Conservation (phyloP, 768 basidiomycete species). For the Hortiboletus campestris region DNA sequence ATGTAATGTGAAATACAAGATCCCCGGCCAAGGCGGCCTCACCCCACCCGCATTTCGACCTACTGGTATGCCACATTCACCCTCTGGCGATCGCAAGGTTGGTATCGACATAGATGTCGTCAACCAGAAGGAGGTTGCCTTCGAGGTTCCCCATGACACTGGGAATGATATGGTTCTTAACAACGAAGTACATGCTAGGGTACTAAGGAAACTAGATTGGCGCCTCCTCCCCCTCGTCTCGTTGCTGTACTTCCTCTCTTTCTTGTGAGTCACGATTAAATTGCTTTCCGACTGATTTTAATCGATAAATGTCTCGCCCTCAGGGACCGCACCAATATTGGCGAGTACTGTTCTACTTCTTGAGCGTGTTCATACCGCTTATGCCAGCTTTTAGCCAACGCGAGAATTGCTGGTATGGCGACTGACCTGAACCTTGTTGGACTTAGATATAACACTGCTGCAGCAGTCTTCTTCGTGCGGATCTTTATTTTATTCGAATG, state of each 20-base stretch:
- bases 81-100: not conserved
- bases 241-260: slow-evolving; percentile 15
- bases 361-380: not conserved
- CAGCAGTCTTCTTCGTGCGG: slow-evolving; percentile 39
- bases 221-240: slow-evolving; percentile 18
- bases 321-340: slow-evolving; percentile 47
- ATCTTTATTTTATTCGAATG: not conserved
- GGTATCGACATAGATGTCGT: not conserved
- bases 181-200: not conserved
- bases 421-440: slow-evolving; percentile 36
- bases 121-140: slow-evolving; percentile 4
- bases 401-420: slow-evolving; percentile 46
- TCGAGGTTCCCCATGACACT: not conserved
- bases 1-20: not conserved
- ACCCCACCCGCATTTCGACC: not conserved
- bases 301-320: not conserved
- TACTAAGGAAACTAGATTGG: slow-evolving; percentile 23
- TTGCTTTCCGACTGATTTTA: not conserved
- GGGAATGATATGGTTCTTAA: not conserved
- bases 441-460: slow-evolving; percentile 37
- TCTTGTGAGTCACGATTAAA: slow-evolving; percentile 10
- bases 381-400: slow-evolving; percentile 34
- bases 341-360: slow-evolving; percentile 19
- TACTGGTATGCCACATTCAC: slow-evolving; percentile 4
- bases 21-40: not conserved